Base-by-base conservation (phyloP, 2,329 filamentous ascomycete species). In the Epicoccum sorghinum region DNA sequence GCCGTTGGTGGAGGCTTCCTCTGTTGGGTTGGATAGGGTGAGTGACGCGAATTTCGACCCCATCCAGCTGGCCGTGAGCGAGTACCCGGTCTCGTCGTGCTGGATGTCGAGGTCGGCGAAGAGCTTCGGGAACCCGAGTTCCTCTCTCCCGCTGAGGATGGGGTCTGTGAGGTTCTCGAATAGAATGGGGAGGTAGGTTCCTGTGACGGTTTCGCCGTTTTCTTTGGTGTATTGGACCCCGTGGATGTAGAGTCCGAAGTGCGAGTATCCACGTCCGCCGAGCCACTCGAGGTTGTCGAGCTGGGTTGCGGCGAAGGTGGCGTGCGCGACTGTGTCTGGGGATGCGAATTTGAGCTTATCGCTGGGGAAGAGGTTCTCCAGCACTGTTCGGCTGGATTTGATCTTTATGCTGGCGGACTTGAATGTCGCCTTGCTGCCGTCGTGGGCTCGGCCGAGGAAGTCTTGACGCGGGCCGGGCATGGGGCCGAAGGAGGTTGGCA, bases 81-180 rank as follows among this genome's bases (percentile, higher is more conserved):
- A 68, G 55, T 76, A 79, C 27, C 70, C 64, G 13, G 57, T 5
- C 14, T 18, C 61, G 22, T 71, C 66, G 37, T 50, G 30, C 25
- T 75, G 59, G 12, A 83, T 59, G 24, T 83, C 77, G 8, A 86
- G 76, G 0, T 79, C 72, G n/a, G 79, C 79, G 58, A 77, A 85
- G 0, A 86, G 58, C 69, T 86, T 87, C 0, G 83, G 83, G 79
- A 86, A 84, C 0, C 85, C 85, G 0, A 87, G 75, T 59, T 87
- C 85, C 41, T 87, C 85, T 1, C 84, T 74, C 0, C 83, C 84
- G 4, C 80, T 82, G 0, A 87, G 66, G 38, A 88, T 86, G 0
- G 85, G 82, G 57, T 89, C 86, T 0, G 84, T 74, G 2, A 84
- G 66, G 45, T 75, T 80, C 65, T 88, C 85, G 57, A 88, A 84